Base-by-base conservation (phyloP, 2,329 filamentous ascomycete genomes). In the Hymenoscyphus repandus region DNA sequence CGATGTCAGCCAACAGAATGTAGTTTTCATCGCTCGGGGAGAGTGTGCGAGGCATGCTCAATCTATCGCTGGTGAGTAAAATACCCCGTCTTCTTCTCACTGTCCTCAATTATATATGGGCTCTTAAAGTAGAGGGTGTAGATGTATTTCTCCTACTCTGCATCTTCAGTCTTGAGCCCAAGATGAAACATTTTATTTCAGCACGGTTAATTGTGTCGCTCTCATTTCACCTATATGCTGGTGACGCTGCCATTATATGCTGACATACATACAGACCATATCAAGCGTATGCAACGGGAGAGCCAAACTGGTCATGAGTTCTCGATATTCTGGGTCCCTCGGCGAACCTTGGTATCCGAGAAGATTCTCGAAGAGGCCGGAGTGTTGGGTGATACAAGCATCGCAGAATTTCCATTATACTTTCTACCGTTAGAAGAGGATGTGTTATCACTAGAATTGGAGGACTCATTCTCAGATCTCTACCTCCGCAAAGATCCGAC, bases 341-440 rank as follows among this genome's bases (percentile, higher is more conserved):
- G 93, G 51, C 86, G 93, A 55, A 97, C 93, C 3, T 75, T 95
- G 49, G 86, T 97, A 49, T 93, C 90, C 60, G 90, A 97, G 67
- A 85, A 90, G 66, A 80, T 97, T 44, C 77, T 99, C 36, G 93
- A 99, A 69, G 90, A 96, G 65, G 86, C 89, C 36, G 93, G 92
- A 22, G 89, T 99, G 12, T 78, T 96, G 44, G 95, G 93, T 51
- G 93, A 99, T 67, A 86, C 91, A 55, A 96, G 83, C 64, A 86
- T 97, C 58, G 79, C 85, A 51, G 91, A 97, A 68, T 82, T 96
- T 50, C 88, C 90, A 0, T 70, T 99, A 6, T 88, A 87, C 63
- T 97, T 99, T 67, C 86, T 97, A 55, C 90, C 92, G 1, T 73
- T 99, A 45, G 93, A 97, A 64, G 84, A 88, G 59, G 93, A 99